A percentile compares a stretch with the other conserved stretches of the same genome.
Conservation (phyloP, 805 yeast species). For the Wickerhamiella brachini region DNA sequence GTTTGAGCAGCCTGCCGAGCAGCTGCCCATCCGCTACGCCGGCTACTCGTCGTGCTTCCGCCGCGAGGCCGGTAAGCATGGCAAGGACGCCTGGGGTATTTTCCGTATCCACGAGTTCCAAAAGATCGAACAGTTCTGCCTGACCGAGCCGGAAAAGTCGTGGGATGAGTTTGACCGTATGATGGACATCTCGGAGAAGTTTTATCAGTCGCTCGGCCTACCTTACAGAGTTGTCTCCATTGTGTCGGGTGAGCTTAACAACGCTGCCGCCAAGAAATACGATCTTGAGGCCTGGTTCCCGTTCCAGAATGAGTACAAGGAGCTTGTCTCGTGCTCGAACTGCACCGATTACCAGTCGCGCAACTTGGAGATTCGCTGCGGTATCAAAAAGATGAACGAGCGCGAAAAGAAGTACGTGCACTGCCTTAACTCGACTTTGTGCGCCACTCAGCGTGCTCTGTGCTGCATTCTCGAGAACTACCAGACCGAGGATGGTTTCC, state of each 20-base stretch:
- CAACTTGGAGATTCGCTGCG: constrained; percentile 97
- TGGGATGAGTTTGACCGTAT: constrained; percentile 96
- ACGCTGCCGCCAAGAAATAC: constrained; percentile 97
- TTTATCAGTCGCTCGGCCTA: constrained; percentile 78
- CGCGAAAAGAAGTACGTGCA: constrained; percentile 95
- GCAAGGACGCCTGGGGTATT: constrained; percentile 99
- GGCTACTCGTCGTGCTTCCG: constrained; percentile 98
- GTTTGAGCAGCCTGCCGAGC: constrained; percentile 96
- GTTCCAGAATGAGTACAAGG: constrained; percentile 95
- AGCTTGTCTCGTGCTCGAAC: constrained; percentile 94
- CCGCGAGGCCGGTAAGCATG: constrained; percentile 98
- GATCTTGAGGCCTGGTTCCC: constrained; percentile 99
- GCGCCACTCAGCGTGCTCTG: constrained; percentile 96
- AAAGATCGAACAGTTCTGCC: constrained; percentile 90
- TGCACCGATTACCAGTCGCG: constrained; percentile 99
- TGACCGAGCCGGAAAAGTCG: constrained; percentile 95
- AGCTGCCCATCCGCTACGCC: constrained; percentile 90
- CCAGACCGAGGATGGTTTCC: constrained; percentile 92
- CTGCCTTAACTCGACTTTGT: constrained; percentile 91
- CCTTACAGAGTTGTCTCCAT: constrained; percentile 97
- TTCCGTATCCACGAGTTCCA: constrained; percentile 98
- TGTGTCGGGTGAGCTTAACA: constrained; percentile 96
- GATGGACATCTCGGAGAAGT: constrained; percentile 84
- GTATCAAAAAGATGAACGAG: constrained; percentile 89
- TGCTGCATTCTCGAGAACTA: constrained; percentile 96